Evolutionary conservation across 208 protist genomes (phyloP), one percentile per base, ranked within the genome.

Genomic region (Trypanosoma brucei): DNA sequence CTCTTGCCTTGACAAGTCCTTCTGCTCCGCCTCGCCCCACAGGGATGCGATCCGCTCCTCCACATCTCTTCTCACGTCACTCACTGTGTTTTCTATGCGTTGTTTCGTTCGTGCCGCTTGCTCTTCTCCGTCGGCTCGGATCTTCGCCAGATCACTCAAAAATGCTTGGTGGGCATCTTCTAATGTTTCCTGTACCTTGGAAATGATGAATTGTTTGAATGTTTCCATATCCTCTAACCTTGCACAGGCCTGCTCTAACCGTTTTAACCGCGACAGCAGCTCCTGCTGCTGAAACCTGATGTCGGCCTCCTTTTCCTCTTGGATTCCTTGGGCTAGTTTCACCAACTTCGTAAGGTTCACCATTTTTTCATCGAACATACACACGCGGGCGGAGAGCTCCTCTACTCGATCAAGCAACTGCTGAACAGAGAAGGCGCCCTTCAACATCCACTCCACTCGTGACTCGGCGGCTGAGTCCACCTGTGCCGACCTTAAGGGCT

Each of bases 321-420:
- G 80, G 14, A 92, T 71, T 37, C 60, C 69, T 51, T 92, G 84
- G 31, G 84, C 81, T 38, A 94, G 74, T 63, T 94, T 88, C 48
- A 94, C 70, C 46, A 94, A 71, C 2, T 78, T 83, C 2, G 83
- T 92, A 58, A 94, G 72, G 69, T 92, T 94, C 39, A 86, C 45
- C 54, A 94, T 67, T 69, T 91, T 91, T 51, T 88, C 82, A 52
- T 94, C 88, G 49, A 84, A 83, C 30, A 79, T 64, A 44, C 75
- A 61, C 40, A 83, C 73, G 37, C 72, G 71, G 22, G 60, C 56
- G 13, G 69, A 77, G 34, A 92, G 72, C 40, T 52, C 62, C 49
- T 92, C 85, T 56, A 88, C 39, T 8, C 75, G 75, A 52, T 84
- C 75, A 13, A 74, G 59, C 48, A 77, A 78, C 59, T 83, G 74